Conservation (phyloP, 192 early-diverging fungal genomes). For the Backusella tuberculispora region DNA sequence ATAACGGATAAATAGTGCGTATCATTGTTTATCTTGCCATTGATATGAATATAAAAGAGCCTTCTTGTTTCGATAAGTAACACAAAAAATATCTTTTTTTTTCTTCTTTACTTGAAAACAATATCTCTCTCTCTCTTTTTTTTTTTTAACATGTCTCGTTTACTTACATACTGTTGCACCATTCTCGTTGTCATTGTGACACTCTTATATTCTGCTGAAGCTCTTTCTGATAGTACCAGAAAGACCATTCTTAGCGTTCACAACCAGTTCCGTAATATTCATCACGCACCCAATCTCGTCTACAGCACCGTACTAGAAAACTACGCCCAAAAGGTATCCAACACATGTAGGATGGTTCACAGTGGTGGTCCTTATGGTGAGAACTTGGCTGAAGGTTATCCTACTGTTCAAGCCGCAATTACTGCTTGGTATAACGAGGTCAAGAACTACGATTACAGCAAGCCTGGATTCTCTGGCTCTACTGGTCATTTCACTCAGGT, state of each 20-base stretch:
- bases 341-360: slow-evolving; percentile 48
- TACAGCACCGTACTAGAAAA: slow-evolving; percentile 45
- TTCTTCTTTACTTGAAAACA: no score
- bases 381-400: slow-evolving; percentile 50
- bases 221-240: not conserved
- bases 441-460: slow-evolving; percentile 45
- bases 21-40: no score
- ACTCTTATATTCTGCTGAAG: slow-evolving; percentile 2
- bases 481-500: slow-evolving; percentile 58
- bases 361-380: slow-evolving; percentile 45
- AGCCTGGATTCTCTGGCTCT: slow-evolving; percentile 34
- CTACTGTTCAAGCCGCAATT: slow-evolving; percentile 33
- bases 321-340: slow-evolving; percentile 46
- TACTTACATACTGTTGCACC: not conserved
- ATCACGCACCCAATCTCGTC: slow-evolving; percentile 42
- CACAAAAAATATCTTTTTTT: not conserved
- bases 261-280: slow-evolving; percentile 47
- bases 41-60: no score
- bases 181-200: not conserved
- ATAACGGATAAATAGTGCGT: no score
- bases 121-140: not conserved
- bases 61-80: no score
- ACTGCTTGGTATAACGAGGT: slow-evolving; percentile 51
- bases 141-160: not conserved
- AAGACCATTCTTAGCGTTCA: slow-evolving; percentile 37